phyloP scores from a whole-genome alignment of 257 asterid species.

The Ajuga chamaepitys region DNA sequence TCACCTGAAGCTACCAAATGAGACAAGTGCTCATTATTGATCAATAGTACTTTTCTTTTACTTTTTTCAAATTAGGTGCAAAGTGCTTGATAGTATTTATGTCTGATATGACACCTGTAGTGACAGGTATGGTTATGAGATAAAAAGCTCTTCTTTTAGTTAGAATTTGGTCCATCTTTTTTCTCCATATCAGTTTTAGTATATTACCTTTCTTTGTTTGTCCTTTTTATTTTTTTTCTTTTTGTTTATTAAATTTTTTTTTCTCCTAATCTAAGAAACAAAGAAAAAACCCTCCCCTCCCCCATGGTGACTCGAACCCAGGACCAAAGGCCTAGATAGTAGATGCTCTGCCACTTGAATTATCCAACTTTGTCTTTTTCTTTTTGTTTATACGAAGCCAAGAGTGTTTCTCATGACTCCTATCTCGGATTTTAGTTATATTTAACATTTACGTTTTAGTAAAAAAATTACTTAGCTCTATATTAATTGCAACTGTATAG shows the following conservation, averaged over 20 bases:
- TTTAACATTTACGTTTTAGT: too few species aligned
- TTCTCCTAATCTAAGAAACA: too few species aligned
- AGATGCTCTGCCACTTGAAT: too few species aligned
- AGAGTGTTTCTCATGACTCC: slow-evolving; percentile 11
- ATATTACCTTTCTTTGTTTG: too few species aligned
- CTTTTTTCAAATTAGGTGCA: neutral
- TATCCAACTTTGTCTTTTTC: neutral
- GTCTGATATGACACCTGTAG: slow-evolving; percentile 16
- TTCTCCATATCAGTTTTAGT: slow-evolving; percentile 8
- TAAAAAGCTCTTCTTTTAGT: slow-evolving; percentile 23
- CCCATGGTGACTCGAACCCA: too few species aligned
- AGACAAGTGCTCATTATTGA: neutral
- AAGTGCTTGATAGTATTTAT: neutral
- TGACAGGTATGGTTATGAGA: slow-evolving; percentile 22
- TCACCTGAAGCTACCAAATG: neutral
- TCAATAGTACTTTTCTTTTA: neutral
- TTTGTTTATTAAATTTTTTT: too few species aligned
- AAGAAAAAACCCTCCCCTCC: too few species aligned
- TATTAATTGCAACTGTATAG: neutral
- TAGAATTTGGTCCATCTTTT: slow-evolving; percentile 21
- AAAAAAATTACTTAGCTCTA: too few species aligned
- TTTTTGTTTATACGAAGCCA: neutral
- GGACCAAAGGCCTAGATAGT: too few species aligned
- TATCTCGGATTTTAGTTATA: neutral
- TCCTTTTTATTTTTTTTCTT: too few species aligned